phyloP scores from a whole-genome alignment of 441 rosid genomes.

The Codiaeum variegatum region DNA sequence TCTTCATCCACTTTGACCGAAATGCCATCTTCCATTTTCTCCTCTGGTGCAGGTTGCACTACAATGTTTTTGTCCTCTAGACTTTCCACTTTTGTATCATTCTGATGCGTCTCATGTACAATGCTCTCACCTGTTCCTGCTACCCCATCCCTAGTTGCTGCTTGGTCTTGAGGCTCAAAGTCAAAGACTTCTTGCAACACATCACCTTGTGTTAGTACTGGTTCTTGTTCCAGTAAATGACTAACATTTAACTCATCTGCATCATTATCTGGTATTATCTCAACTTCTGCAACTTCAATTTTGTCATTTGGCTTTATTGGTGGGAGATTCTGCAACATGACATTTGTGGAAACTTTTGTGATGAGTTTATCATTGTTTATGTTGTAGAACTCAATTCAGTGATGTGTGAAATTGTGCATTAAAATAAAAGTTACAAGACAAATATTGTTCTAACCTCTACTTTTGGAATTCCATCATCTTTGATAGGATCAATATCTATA shows the following conservation, averaged over 20 bases:
- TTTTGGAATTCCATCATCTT: not conserved
- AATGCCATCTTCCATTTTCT: slow-evolving; percentile 17
- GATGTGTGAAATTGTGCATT: not conserved
- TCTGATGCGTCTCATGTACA: slow-evolving; percentile 7
- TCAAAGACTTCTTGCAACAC: slow-evolving; percentile 16
- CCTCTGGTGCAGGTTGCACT: slow-evolving; percentile 14
- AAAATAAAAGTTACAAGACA: not conserved
- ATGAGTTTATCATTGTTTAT: not conserved
- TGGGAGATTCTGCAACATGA: not conserved
- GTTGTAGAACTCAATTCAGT: not conserved
- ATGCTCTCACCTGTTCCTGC: slow-evolving; percentile 14
- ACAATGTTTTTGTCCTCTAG: not conserved
- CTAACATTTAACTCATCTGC: slow-evolving; percentile 14
- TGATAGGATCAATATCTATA: not conserved
- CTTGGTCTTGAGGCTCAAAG: slow-evolving; percentile 25
- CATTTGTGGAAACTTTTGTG: not conserved
- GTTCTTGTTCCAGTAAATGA: slow-evolving; percentile 20
- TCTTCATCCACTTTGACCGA: not conserved
- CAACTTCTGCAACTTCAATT: slow-evolving; percentile 14
- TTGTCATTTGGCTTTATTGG: slow-evolving; percentile 19
- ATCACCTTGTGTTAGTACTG: slow-evolving; percentile 12
- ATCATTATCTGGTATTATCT: slow-evolving; percentile 20
- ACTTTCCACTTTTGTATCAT: slow-evolving; percentile 17
- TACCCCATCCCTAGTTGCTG: slow-evolving; percentile 17
- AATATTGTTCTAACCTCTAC: slow-evolving; percentile 2